A percentile compares a stretch with the other conserved stretches of the same genome.
Conservation (phyloP, 2,329 filamentous ascomycete genomes). For the Aureobasidium sp. region DNA sequence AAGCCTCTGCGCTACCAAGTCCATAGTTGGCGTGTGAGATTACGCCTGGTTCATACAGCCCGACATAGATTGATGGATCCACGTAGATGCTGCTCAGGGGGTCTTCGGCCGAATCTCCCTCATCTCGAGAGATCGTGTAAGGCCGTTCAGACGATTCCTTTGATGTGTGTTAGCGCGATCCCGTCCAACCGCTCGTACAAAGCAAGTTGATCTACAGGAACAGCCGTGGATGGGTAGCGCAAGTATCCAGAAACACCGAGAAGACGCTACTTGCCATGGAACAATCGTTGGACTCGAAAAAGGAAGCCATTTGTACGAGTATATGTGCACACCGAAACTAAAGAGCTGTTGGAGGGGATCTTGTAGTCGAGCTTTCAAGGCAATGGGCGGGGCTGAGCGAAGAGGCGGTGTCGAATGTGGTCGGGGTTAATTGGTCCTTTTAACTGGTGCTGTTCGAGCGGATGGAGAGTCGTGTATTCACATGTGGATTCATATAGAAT, state of each 20-base stretch:
- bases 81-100: not conserved
- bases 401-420: conserved; percentile 6
- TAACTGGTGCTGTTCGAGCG: not conserved
- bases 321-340: not conserved
- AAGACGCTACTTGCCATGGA: conserved; percentile 5
- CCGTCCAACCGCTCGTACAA: not conserved
- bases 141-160: not conserved
- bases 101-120: conserved; percentile 3
- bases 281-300: not conserved
- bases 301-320: conserved; percentile 6
- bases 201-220: conserved; percentile 5
- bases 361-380: not conserved
- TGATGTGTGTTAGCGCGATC: not conserved
- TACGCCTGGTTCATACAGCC: not conserved
- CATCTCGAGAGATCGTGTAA: not conserved
- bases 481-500: conserved; percentile 3
- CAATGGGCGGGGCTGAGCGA: conserved; percentile 3
- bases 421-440: conserved; percentile 12
- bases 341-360: not conserved
- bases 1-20: not conserved
- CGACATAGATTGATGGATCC: not conserved
- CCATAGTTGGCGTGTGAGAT: not conserved
- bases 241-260: not conserved
- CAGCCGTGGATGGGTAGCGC: conserved; percentile 11
- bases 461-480: not conserved